phyloP scores from a whole-genome alignment of 164 flowering plant species.

The Aristolochia fimbriata region DNA sequence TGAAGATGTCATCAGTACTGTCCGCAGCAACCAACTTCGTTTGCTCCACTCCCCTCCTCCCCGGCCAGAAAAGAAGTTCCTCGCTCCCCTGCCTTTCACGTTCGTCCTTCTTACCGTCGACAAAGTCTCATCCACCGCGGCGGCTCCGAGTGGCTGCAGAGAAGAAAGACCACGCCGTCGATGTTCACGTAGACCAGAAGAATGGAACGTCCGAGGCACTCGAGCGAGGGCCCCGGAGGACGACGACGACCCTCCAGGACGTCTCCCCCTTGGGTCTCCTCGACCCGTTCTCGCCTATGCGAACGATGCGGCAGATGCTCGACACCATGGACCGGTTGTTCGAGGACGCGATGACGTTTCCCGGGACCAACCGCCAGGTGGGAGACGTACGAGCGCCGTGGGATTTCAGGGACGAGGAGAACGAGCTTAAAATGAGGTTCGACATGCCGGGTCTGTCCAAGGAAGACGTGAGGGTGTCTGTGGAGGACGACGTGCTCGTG shows the following conservation, averaged over 20 bases:
- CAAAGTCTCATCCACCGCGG: background rate
- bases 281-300: slow-evolving; percentile 60
- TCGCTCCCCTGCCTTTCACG: background rate
- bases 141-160: slow-evolving; percentile 25
- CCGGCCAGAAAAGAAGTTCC: background rate
- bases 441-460: slow-evolving; percentile 54
- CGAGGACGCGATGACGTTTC: slow-evolving; percentile 38
- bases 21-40: background rate
- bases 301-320: slow-evolving; percentile 72
- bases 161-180: slow-evolving; percentile 16
- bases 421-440: slow-evolving; percentile 59
- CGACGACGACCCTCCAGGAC: slow-evolving; percentile 11
- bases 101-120: slow-evolving; percentile 8
- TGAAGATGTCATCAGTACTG: slow-evolving; percentile 3
- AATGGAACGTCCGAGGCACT: slow-evolving; percentile 17
- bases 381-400: slow-evolving; percentile 50
- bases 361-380: slow-evolving; percentile 13
- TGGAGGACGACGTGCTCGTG: slow-evolving; percentile 58
- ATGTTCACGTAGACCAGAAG: slow-evolving; percentile 8
- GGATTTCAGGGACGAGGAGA: slow-evolving; percentile 62
- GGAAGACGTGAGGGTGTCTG: slow-evolving; percentile 49
- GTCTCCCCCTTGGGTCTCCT: slow-evolving; percentile 62
- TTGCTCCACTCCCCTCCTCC: slow-evolving; percentile 1
- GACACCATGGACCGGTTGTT: slow-evolving; percentile 70
- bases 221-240: background rate